Evolutionary conservation across 768 basidiomycete species (phyloP), one percentile per base, ranked within the genome.

Genomic region (Hydnomerulius pinastri): DNA sequence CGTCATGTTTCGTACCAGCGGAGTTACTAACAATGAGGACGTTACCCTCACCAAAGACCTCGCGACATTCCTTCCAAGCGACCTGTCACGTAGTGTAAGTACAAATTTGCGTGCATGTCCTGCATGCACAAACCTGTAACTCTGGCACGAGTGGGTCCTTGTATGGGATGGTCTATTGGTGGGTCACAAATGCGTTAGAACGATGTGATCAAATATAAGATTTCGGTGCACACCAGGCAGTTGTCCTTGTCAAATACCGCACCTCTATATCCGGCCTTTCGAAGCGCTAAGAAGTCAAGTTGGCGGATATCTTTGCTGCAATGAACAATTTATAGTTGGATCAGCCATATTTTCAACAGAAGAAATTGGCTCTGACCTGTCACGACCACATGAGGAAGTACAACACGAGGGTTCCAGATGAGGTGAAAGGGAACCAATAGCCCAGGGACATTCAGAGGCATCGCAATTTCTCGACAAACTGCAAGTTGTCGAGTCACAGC

Each of bases 211-310:
- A 0, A 10, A 6, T 27, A 21, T 2, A 15, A 8, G 4, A 7
- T 3, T 33, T 41, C 41, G 4, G 15, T 4, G 72, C 87, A 24
- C 56, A 92, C 96, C 57, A 98, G 71, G 63, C 96, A 98, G 60
- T 99, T 98, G 64, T 99, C 96, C 71, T 98, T 98, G 78, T 98
- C 96, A 58, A 98, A 88, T 1, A 99, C 83, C 3, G 87, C 90
- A n/a, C 90, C 93, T 39, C 83, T 81, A 65, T 92, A 94, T 4
- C 95, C 93, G 7, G 85, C 82, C 49, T 76, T 74, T 49, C 79
- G 79, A 32, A 98, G 74, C 30, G 83, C 83, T 8, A 58, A 58
- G 75, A 92, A 93, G 68, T 95, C 82, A 60, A 95, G 76, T 56
- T 86, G 78, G 76, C 90, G 88, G 60, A 95, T 91, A 65, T 91